Evolutionary conservation across 176 grass and related monocot species (phyloP).

Genomic region (Hyparrhenia diplandra): DNA sequence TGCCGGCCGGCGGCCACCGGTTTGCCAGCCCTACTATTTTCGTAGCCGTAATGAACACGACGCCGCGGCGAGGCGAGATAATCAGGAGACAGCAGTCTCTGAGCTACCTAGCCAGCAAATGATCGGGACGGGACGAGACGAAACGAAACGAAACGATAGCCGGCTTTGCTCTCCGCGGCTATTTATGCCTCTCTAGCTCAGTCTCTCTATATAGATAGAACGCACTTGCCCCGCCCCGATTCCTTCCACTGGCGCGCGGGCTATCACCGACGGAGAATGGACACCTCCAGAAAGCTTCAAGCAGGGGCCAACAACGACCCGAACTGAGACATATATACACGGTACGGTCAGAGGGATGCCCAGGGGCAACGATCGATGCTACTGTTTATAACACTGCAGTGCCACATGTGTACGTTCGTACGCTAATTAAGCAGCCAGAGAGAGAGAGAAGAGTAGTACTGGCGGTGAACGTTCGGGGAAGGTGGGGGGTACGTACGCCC

Average conservation of each 20-base stretch:
- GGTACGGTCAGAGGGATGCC: background rate
- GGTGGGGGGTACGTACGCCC: background rate
- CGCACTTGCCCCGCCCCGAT: background rate
- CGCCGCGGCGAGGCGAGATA: background rate
- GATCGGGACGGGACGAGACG: background rate
- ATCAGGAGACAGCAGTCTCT: background rate
- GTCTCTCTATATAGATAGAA: background rate
- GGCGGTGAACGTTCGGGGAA: background rate
- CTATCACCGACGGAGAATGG: background rate
- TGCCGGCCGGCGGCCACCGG: conserved; percentile 69
- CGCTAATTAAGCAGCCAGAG: background rate
- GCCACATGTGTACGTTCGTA: conserved; percentile 9
- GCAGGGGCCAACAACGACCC: no score
- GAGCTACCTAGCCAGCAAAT: background rate
- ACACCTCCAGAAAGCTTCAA: no score
- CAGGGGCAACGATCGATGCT: background rate
- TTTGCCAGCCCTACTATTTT: conserved; percentile 79
- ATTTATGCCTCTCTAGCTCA: conserved; percentile 23
- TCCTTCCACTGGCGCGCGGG: background rate
- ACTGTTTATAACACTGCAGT: background rate
- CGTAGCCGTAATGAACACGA: background rate
- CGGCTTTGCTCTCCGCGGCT: conserved; percentile 10
- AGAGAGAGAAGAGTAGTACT: background rate
- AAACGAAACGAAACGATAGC: conserved; percentile 1
- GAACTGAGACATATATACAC: background rate